Evolutionary conservation across 208 protist species (phyloP).

Genomic region (Trypanosoma scelopori): DNA sequence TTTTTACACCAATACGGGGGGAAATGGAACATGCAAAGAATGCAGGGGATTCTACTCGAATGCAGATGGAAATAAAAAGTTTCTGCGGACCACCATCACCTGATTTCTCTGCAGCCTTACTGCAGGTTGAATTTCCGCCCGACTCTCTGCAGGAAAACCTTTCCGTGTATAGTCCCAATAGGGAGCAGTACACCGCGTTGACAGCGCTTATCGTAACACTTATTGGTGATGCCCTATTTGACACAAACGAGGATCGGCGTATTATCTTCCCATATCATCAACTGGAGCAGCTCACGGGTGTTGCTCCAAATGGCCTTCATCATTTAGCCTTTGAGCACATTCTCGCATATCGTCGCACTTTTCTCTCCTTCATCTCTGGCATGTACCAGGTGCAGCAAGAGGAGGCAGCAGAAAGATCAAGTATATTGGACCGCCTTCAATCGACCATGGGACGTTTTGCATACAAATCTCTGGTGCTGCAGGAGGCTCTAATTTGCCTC

Average conservation of each 20-base stretch:
- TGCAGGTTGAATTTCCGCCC: constrained; percentile 9
- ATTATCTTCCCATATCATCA: constrained; percentile 20
- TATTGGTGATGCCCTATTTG: constrained; percentile 15
- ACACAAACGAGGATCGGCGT: not conserved
- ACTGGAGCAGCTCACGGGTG: constrained; percentile 5
- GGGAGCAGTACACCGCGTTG: constrained; percentile 16
- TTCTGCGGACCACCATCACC: not conserved
- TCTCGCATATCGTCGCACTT: constrained; percentile 1
- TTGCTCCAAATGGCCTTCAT: constrained; percentile 1
- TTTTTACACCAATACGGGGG: not conserved
- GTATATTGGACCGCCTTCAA: not conserved
- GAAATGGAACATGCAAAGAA: not conserved
- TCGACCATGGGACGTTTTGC: not conserved
- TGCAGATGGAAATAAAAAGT: not conserved
- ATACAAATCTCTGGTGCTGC: not conserved
- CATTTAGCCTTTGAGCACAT: constrained; percentile 26
- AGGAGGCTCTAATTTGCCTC: not conserved
- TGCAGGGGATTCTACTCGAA: not conserved
- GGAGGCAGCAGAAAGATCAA: not conserved
- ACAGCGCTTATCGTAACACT: constrained; percentile 14
- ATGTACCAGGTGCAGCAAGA: not conserved
- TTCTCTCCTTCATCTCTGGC: constrained; percentile 2
- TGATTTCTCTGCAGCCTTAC: constrained; percentile 9
- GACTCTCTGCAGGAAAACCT: not conserved
- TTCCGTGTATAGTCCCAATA: constrained; percentile 3